These are phyloP conservation scores for Fusarium brachygibbosum DNA, from an alignment of 2,329 filamentous ascomycete genomes.

Conservation along the genomic window DNA sequence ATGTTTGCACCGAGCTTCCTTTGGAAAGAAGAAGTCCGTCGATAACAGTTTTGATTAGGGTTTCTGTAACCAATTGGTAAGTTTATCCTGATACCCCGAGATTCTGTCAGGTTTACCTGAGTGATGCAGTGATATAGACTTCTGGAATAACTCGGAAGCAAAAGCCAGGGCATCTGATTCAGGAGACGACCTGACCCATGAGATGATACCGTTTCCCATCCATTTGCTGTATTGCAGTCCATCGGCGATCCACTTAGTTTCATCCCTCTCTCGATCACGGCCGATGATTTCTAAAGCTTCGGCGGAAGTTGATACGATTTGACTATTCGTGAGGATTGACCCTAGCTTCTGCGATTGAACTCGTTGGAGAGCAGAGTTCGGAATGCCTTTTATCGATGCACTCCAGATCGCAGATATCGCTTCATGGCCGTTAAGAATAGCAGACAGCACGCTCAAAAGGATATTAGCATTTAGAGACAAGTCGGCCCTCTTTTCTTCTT, in stretches of 20 bases:
- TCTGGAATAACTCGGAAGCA: slow-evolving; percentile 65
- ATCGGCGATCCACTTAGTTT: slow-evolving; percentile 71
- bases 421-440: slow-evolving; percentile 57
- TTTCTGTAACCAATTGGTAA: slow-evolving; percentile 53
- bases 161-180: slow-evolving; percentile 57
- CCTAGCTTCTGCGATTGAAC: slow-evolving; percentile 56
- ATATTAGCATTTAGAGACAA: slow-evolving; percentile 60
- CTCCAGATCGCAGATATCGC: slow-evolving; percentile 58
- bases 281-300: slow-evolving; percentile 68
- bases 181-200: slow-evolving; percentile 55
- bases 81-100: not conserved
- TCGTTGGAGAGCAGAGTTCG: slow-evolving; percentile 48
- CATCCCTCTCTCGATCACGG: slow-evolving; percentile 45
- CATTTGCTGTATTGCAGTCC: slow-evolving; percentile 76
- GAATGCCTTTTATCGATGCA: slow-evolving; percentile 46
- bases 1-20: slow-evolving; percentile 40
- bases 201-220: slow-evolving; percentile 75
- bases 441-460: slow-evolving; percentile 60
- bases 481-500: slow-evolving; percentile 58
- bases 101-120: slow-evolving; percentile 63
- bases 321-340: slow-evolving; percentile 63
- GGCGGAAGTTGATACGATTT: slow-evolving; percentile 64
- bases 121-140: slow-evolving; percentile 79
- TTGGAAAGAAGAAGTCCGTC: slow-evolving; percentile 56
- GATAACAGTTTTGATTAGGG: slow-evolving; percentile 55